phyloP scores from a whole-genome alignment of 1,139 yeast species.

The Wickerhamomyces sp. region DNA sequence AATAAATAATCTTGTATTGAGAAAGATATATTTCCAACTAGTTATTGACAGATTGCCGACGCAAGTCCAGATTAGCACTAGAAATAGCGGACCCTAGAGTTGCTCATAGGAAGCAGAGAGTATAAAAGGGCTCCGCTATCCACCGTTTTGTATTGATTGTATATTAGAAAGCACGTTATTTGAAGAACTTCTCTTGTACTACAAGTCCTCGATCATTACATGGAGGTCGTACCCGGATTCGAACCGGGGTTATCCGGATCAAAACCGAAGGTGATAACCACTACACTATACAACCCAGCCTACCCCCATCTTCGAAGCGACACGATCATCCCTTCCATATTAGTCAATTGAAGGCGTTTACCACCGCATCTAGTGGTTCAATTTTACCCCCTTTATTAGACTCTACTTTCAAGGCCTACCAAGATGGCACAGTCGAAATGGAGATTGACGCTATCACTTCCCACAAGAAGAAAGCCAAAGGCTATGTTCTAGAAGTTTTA shows the following conservation, averaged over 20 bases:
- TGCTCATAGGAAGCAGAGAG: too few species aligned
- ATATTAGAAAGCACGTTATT: too few species aligned
- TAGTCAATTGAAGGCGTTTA: neutral
- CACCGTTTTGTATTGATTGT: too few species aligned
- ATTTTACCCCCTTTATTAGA: neutral
- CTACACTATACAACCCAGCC: conserved; percentile 47
- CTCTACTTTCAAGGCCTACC: neutral
- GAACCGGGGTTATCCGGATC: conserved; percentile 90
- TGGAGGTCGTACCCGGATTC: conserved; percentile 95
- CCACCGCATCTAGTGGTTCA: neutral
- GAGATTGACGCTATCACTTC: neutral
- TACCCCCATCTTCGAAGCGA: neutral
- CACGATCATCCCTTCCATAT: neutral
- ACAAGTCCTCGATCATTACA: too few species aligned
- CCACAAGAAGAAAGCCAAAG: neutral
- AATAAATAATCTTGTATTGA: neutral
- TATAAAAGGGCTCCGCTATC: too few species aligned
- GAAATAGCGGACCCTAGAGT: too few species aligned
- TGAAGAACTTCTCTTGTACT: too few species aligned
- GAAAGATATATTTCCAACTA: too few species aligned
- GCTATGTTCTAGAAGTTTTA: neutral
- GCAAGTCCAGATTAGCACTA: too few species aligned
- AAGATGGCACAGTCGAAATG: neutral
- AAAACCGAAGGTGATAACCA: conserved; percentile 60
- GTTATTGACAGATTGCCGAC: too few species aligned